A percentile compares a stretch with the other conserved stretches of the same genome.
Conservation (phyloP, 2,329 filamentous ascomycete genomes). For the Tolypocladium amazonense region DNA sequence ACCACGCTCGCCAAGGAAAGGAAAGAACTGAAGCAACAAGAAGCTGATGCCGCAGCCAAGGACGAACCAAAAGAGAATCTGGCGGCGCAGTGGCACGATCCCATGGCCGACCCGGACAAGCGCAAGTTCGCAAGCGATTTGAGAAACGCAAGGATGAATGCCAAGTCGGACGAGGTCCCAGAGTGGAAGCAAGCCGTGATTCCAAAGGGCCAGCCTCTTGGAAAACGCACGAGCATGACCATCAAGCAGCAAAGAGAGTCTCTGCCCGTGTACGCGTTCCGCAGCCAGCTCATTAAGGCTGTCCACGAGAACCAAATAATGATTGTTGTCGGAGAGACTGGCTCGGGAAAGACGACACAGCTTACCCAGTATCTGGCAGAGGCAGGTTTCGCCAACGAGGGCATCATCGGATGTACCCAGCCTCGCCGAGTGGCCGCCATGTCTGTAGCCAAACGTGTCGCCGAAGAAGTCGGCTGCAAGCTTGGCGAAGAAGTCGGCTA, state of each 20-base stretch:
- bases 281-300: slow-evolving; percentile 77
- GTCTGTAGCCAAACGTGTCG: slow-evolving; percentile 93
- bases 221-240: slow-evolving; percentile 78
- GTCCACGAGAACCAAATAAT: slow-evolving; percentile 80
- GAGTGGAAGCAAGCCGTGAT: slow-evolving; percentile 87
- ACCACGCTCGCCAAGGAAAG: slow-evolving; percentile 82
- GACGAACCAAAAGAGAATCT: slow-evolving; percentile 75
- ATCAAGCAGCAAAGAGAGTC: slow-evolving; percentile 93
- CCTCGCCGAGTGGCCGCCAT: slow-evolving; percentile 95
- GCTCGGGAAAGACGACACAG: slow-evolving; percentile 95
- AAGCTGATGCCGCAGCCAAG: slow-evolving; percentile 64
- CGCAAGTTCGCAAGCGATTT: slow-evolving; percentile 84
- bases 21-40: slow-evolving; percentile 78
- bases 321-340: slow-evolving; percentile 95
- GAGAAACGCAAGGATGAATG: slow-evolving; percentile 52
- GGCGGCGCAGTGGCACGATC: slow-evolving; percentile 89
- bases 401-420: slow-evolving; percentile 92
- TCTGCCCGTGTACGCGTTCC: slow-evolving; percentile 81
- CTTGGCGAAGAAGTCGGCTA: slow-evolving; percentile 93
- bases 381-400: slow-evolving; percentile 75
- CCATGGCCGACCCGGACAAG: slow-evolving; percentile 79
- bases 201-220: slow-evolving; percentile 68
- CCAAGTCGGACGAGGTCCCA: slow-evolving; percentile 59
- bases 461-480: slow-evolving; percentile 87
- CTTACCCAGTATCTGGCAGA: slow-evolving; percentile 92